Base-by-base conservation (phyloP, 108 stramenopile species). In the Tribonema minus region DNA sequence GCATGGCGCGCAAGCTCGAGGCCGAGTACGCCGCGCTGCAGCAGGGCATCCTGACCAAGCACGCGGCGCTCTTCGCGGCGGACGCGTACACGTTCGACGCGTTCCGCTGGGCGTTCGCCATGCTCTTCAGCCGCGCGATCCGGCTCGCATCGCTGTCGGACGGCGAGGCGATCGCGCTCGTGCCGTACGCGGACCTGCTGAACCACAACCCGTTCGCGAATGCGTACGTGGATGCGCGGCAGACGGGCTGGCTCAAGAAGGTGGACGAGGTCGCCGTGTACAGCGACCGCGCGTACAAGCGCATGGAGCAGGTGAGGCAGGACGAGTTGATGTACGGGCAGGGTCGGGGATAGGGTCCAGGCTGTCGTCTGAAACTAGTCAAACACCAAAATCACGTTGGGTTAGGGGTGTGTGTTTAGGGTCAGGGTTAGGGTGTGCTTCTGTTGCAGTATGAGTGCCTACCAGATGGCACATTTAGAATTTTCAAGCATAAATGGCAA, bases 31-130 rank as follows among this genome's bases (percentile, higher is more conserved):
- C 91, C 59, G 87, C 87, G 6, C 70, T 95, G 29, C 60, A 88
- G 37, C 90, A 91, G 29, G 90, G 91, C 54, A 58, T 82, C 63
- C 37, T 66, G 23, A 46, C 62, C 32, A 58, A 83, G 78, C 58
- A 62, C 37, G 61, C 65, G 7, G 4, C 61, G 41, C 86, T 89
- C 27, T 93, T 95, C 67, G 91, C 92, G 3, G 65, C 88, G 86
- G 85, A 91, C 37, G 46, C 86, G 0, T 94, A 89, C 76, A 94
- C 89, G 0, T 91, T 76, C 71, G 94, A 94, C 37, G 88, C 90
- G 41, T 97, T 93, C 92, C 67, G 87, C 32, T 97, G 96, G 96
- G 94, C 96, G 23, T 96, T 96, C 67, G 92, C 93, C 28, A 95
- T 92, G 89, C 87, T 96, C 6, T 95, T 96, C 70, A 32, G 63